Percentiles rank a stretch among this genome's conserved stretches.
These are phyloP conservation scores for Nepenthes alata DNA, from an alignment of 179 eudicot species.

Conservation along the genomic window DNA sequence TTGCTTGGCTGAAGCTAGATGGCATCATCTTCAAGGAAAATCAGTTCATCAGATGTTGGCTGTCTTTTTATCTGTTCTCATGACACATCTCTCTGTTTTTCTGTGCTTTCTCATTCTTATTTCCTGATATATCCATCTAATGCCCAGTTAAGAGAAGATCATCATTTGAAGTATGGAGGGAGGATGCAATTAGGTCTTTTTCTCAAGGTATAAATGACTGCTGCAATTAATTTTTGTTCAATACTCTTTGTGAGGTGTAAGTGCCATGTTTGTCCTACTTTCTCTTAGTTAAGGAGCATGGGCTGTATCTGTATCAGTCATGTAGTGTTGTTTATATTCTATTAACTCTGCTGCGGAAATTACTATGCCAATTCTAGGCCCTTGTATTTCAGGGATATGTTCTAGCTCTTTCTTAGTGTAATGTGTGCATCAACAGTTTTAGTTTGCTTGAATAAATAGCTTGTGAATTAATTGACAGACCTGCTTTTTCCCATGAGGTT, in stretches of 20 bases:
- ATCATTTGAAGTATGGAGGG: conserved; percentile 95
- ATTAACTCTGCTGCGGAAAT: too few relatives aligned
- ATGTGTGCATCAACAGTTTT: too few relatives aligned
- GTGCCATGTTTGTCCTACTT: neutral
- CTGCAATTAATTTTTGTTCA: neutral
- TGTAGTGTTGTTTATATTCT: neutral
- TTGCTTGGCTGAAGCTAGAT: neutral
- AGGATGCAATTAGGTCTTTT: conserved; percentile 96
- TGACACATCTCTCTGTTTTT: neutral
- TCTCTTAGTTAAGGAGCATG: neutral
- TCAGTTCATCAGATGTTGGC: neutral
- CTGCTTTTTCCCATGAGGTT: too few relatives aligned
- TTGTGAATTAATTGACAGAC: too few relatives aligned
- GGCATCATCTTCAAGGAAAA: neutral
- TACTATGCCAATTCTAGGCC: too few relatives aligned
- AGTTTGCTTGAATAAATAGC: too few relatives aligned
- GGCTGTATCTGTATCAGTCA: neutral
- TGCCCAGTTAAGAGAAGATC: conserved; percentile 87
- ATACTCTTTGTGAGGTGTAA: neutral
- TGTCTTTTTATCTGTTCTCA: neutral
- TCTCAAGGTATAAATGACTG: conserved; percentile 49
- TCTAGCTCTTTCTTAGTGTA: neutral
- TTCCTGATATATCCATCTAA: conserved; percentile 2
- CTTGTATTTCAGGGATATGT: too few relatives aligned
- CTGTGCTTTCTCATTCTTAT: neutral